Evolutionary conservation across 495 filamentous ascomycete genomes (phyloP), one percentile per base, ranked within the genome.

Genomic region (Hypoxylon cercidicola): DNA sequence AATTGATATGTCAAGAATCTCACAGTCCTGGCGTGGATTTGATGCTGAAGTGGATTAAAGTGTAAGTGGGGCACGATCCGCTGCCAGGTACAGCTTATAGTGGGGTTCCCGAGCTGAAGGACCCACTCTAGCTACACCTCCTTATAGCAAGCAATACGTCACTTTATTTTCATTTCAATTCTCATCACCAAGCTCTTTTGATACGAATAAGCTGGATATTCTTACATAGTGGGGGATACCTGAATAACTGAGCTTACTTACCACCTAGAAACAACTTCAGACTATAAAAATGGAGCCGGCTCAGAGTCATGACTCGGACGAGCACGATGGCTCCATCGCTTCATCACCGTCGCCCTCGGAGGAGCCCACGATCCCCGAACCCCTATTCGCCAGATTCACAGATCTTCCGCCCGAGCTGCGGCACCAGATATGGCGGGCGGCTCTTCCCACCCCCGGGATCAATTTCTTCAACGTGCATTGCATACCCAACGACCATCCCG

Each of bases 381-480:
- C 25, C 18, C 6, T 58, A 13, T 70, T 72, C 56, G 28, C 52
- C 4, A 58, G 34, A 11, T 74, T 74, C 57, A 18, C 44, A 0
- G 12, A 59, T 5, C 74, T 78, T 15, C 76, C 76, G 0, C 57
- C 72, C 20, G 76, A 78, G 35, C 52, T 78, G 13, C 69, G 76
- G 3, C 69, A 69, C 20, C 62, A 72, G 11, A 75, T 78, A 23
- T 76, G 71, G 71, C 69, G 49, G 4, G 16, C 41, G 6, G 71
- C 69, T 10, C 34, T 69, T 0, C 69, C 69, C 1, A 37, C 32
- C 1, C 62, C 68, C 5, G 69, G 68, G 28, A 63, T 74, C 37
- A 74, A 74, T 54, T 72, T 74, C 53, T 74, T 74, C 66, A 74
- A 74, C 69, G 55, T 74, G 1, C 71, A 74, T 43, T 56, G 43